Conservation (phyloP, 805 yeast genomes). For the Candida sithepensis region DNA sequence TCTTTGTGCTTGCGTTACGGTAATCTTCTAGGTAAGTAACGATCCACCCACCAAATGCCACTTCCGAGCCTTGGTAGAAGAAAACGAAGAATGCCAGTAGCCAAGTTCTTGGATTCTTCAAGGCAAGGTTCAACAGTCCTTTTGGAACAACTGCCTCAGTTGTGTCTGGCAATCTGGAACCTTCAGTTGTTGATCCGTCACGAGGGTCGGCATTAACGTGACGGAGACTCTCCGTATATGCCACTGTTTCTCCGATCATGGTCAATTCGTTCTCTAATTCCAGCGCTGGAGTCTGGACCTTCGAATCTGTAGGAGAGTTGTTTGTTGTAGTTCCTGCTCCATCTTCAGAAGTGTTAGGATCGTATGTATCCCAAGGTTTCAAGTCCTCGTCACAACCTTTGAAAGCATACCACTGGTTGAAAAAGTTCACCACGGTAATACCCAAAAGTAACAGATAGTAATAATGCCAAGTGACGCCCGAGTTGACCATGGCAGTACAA, state of each 20-base stretch:
- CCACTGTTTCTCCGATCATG: slow-evolving; percentile 18
- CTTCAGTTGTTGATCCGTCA: neutral
- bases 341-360: slow-evolving; percentile 13
- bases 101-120: slow-evolving; percentile 41
- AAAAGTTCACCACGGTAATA: slow-evolving; percentile 32
- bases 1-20: slow-evolving; percentile 42
- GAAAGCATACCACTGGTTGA: slow-evolving; percentile 42
- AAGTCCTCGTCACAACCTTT: slow-evolving; percentile 45
- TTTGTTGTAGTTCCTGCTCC: neutral
- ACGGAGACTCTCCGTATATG: slow-evolving; percentile 14
- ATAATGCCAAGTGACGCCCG: slow-evolving; percentile 50
- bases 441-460: slow-evolving; percentile 49
- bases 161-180: slow-evolving; percentile 1
- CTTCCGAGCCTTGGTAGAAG: slow-evolving; percentile 67
- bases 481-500: slow-evolving; percentile 50
- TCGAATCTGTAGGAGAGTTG: neutral
- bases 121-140: slow-evolving; percentile 35
- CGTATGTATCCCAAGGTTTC: slow-evolving; percentile 32
- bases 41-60: slow-evolving; percentile 68
- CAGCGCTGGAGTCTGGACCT: slow-evolving; percentile 2
- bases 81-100: slow-evolving; percentile 51
- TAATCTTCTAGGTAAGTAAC: slow-evolving; percentile 58
- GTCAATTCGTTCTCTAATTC: slow-evolving; percentile 16
- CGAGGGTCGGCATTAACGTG: slow-evolving; percentile 6
- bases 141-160: slow-evolving; percentile 23